Percentiles rank a stretch among this genome's conserved stretches.
phyloP scores from a whole-genome alignment of 345 rosid species.

The Melaleuca quinquenervia region DNA sequence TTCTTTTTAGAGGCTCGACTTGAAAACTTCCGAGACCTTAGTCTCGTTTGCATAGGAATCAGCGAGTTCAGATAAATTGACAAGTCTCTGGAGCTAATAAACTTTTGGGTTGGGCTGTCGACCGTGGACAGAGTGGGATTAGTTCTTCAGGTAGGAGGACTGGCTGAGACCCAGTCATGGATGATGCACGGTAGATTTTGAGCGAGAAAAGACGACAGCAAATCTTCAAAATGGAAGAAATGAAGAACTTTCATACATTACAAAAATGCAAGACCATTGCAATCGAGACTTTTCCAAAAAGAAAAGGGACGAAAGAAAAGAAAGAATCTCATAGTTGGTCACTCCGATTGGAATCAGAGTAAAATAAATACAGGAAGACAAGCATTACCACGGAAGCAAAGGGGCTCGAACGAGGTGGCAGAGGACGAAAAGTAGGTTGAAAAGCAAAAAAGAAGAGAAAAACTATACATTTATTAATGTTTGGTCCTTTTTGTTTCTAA shows the following conservation, averaged over 20 bases:
- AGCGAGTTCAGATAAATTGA: not conserved
- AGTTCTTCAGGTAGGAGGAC: not conserved
- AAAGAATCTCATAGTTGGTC: not conserved
- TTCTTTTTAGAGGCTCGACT: not conserved
- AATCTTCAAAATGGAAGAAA: not conserved
- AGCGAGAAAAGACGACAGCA: not conserved
- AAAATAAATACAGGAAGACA: slow-evolving; percentile 3
- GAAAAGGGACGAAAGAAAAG: not conserved
- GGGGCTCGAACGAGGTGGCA: not conserved
- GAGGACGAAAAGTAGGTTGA: not conserved
- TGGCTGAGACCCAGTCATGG: not conserved
- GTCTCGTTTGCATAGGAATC: not conserved
- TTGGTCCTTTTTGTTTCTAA: slow-evolving; percentile 55
- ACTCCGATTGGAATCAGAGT: not conserved
- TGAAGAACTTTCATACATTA: not conserved
- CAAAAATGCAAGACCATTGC: not conserved
- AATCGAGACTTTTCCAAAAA: not conserved
- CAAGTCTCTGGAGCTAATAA: not conserved
- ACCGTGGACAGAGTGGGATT: not conserved
- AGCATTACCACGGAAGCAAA: not conserved
- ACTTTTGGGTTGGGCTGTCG: not conserved
- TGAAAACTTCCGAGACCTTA: not conserved
- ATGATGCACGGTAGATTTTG: not conserved
- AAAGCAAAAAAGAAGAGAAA: not conserved
- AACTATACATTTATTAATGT: slow-evolving; percentile 28